Base-by-base conservation (phyloP, 768 basidiomycete genomes). In the Trametes elegans region DNA sequence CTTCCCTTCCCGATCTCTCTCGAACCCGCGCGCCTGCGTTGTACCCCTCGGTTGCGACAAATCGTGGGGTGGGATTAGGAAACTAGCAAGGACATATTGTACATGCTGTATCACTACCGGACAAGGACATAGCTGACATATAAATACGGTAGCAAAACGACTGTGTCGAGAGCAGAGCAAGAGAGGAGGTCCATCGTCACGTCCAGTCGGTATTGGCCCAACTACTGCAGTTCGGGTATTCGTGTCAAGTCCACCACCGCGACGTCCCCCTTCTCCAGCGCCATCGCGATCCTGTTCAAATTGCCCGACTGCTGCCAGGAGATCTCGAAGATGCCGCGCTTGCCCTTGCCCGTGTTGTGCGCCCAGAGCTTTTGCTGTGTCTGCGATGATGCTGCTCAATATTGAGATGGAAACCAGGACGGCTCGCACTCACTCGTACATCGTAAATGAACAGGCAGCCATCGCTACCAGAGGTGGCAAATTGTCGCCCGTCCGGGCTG, bases 401-500 rank as follows among this genome's bases (percentile, higher is more conserved):
- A 50, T 35, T 16, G 23, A 45, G 10, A 13, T 11, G 42, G 7
- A 31, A 18, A 13, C 21, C 16, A 38, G 21, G 3, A 31, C 16
- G 36, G n/a, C 19, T 43, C n/a, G 10, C 14, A 68, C 79, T 47
- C 61, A 88, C 90, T 73, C 79, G 73, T 27, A 85, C 74, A 56
- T 84, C 76, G 62, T 91, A 94, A 24, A 95, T 72, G 61, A 84
- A 76, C 50, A 94, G 62, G 73, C 80, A 80, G 7, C 90, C 89
- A 64, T 95, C 92, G 27, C 86, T 87, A 55, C 88, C 81, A 1
- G 88, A 92, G 13, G 88, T 88, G 2, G 87, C 87, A 24, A 94
- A 68, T 67, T 81, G 84, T 43, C 74, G 74, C 0, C 90, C 89
- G 45, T 83, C 77, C 0, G 90, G 90, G 63, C 87, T 88, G 68